A percentile compares a stretch with the other conserved stretches of the same genome.
phyloP scores from a whole-genome alignment of 768 basidiomycete species.

The Termitomyces sp. region DNA sequence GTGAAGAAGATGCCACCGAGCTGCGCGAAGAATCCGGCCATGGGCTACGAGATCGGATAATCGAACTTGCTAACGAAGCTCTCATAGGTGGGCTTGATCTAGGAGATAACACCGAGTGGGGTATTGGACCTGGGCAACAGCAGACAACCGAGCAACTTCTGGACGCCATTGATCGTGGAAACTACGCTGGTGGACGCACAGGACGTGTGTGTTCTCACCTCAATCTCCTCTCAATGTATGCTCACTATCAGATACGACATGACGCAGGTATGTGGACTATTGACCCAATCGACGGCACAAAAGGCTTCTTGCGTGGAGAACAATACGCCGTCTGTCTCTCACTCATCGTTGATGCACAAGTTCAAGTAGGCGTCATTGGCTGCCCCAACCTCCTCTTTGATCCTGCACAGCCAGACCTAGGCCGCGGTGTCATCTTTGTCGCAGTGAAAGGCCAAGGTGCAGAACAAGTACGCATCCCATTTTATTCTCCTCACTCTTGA shows the following conservation, averaged over 20 bases:
- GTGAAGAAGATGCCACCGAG: slow-evolving; percentile 89
- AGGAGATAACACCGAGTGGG: slow-evolving; percentile 66
- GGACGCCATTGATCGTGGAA: slow-evolving; percentile 83
- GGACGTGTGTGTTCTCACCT: slow-evolving; percentile 53
- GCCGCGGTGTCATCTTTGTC: slow-evolving; percentile 77
- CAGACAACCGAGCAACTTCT: slow-evolving; percentile 58
- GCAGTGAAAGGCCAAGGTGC: slow-evolving; percentile 86
- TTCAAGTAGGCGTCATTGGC: slow-evolving; percentile 82
- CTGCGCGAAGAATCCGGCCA: slow-evolving; percentile 45
- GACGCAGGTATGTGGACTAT: slow-evolving; percentile 78
- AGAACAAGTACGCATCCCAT: slow-evolving; percentile 43
- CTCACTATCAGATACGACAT: neutral
- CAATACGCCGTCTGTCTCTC: slow-evolving; percentile 93
- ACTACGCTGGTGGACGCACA: slow-evolving; percentile 57
- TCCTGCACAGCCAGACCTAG: slow-evolving; percentile 43
- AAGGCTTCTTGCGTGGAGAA: slow-evolving; percentile 87
- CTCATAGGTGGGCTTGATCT: slow-evolving; percentile 47
- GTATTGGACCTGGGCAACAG: slow-evolving; percentile 55
- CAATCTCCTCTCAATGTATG: neutral
- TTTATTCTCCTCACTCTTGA: neutral
- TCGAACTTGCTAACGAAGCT: slow-evolving; percentile 78
- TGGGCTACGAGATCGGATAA: slow-evolving; percentile 57
- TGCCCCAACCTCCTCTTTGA: slow-evolving; percentile 85
- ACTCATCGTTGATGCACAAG: slow-evolving; percentile 70
- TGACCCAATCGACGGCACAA: slow-evolving; percentile 90